Base-by-base conservation (phyloP, 441 rosid species). In the Syzygium malaccense region DNA sequence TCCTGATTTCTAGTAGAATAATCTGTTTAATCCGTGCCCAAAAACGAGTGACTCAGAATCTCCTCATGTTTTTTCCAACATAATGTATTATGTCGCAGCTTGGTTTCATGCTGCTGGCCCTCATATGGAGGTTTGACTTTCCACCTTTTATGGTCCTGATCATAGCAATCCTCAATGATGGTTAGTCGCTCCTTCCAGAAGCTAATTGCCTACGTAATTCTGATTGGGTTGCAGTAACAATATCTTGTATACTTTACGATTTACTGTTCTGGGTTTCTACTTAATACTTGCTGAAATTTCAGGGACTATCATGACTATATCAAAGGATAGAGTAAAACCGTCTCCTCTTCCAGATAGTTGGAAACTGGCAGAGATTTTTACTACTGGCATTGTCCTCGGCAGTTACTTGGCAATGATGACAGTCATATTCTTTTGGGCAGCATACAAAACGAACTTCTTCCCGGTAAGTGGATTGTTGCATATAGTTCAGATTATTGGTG, bases 61-160 rank as follows among this genome's bases (percentile, higher is more conserved):
- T 23, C 51, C 51, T 75, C 51, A 13, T 41, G 83, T 75, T 75
- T 75, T 75, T 75, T 41, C 51, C 83, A 75, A 75, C 14, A 8
- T 85, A 55, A 85, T 55, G n/a, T 53, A 33, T 37, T 53, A 49
- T 89, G 41, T 92, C 56, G 60, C 93, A 96, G 98, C 94, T 96
- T 91, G 98, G 98, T 87, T 98, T 98, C 94, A 96, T 98, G 99
- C 94, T 98, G 75, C 93, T 98, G 91, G 99, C 99, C 18, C 99
- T 98, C 88, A 95, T 98, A 90, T 98, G 99, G 98, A 88, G 94
- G 94, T 98, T 98, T 88, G 99, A 98, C 91, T 98, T 98, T 90
- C 99, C 99, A 55, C 99, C 99, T 57, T 98, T 98, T 91, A 98
- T 98, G 99, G 99, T 98, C 93, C 98, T 98, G 92, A 95, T 97